Conservation (phyloP, 352 stramenopile species). For the Pythium biforme region DNA sequence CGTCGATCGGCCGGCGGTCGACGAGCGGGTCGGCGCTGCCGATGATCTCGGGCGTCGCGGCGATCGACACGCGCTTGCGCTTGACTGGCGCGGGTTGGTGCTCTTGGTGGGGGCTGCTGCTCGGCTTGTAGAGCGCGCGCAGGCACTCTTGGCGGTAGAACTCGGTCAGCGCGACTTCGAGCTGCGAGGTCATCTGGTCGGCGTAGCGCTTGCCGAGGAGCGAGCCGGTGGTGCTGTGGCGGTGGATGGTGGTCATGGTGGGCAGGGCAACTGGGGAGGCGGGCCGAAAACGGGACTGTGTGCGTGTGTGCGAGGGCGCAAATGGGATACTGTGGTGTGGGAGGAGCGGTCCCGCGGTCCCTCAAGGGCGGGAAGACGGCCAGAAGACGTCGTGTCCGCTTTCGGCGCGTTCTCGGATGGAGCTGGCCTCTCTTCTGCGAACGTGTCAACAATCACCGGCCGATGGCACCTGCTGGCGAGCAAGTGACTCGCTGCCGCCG, state of each 20-base stretch:
- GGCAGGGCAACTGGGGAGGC: too few relatives aligned
- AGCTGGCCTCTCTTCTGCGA: conserved; percentile 6
- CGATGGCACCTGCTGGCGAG: not conserved
- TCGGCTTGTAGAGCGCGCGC: conserved; percentile 58
- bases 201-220: conserved; percentile 75
- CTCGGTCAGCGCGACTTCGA: conserved; percentile 73
- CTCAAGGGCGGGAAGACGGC: not conserved
- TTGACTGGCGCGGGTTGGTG: not conserved
- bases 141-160: conserved; percentile 84
- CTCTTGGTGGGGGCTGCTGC: not conserved
- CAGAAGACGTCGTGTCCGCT: not conserved
- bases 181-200: conserved; percentile 46
- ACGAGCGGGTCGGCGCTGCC: conserved; percentile 63
- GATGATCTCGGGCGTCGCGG: conserved; percentile 59
- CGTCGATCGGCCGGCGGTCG: conserved; percentile 72
- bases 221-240: conserved; percentile 9
- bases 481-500: not conserved
- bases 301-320: not conserved
- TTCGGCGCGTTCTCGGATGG: not conserved
- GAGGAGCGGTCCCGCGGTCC: too few relatives aligned
- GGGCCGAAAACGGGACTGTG: not conserved
- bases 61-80: conserved; percentile 74
- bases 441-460: conserved; percentile 23
- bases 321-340: conserved; percentile 28
- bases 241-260: conserved; percentile 20